phyloP scores from a whole-genome alignment of 768 basidiomycete species.

The Lactarius akahatsu region DNA sequence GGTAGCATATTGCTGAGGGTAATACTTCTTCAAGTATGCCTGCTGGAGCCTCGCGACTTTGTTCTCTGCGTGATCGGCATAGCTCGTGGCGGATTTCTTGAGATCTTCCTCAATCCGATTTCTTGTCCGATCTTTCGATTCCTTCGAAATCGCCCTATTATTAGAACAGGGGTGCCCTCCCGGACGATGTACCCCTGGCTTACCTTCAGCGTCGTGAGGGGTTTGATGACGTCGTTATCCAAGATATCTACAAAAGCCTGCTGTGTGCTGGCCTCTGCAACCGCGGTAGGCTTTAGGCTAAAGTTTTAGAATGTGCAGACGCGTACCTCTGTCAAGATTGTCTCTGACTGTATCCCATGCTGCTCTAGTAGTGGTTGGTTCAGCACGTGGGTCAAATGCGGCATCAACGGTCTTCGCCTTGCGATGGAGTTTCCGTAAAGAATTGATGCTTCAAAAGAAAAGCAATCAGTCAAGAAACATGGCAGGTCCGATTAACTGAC shows the following conservation, averaged over 20 bases:
- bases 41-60: background rate
- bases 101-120: background rate
- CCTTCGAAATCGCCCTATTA: background rate
- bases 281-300: background rate
- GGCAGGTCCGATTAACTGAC: background rate
- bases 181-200: background rate
- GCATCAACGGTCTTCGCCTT: background rate
- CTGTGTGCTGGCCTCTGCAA: background rate
- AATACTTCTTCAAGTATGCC: background rate
- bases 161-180: background rate
- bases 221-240: background rate
- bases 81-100: background rate
- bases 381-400: background rate
- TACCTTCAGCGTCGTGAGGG: background rate
- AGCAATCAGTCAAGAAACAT: background rate
- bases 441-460: background rate
- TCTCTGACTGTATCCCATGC: background rate
- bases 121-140: background rate
- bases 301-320: background rate
- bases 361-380: background rate
- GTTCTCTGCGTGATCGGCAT: background rate
- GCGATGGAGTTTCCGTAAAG: background rate
- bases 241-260: background rate
- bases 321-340: background rate
- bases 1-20: background rate